A percentile compares a stretch with the other conserved stretches of the same genome.
Evolutionary conservation across 1,284 basidiomycete genomes (phyloP).

Genomic region (Naganishia sp.): DNA sequence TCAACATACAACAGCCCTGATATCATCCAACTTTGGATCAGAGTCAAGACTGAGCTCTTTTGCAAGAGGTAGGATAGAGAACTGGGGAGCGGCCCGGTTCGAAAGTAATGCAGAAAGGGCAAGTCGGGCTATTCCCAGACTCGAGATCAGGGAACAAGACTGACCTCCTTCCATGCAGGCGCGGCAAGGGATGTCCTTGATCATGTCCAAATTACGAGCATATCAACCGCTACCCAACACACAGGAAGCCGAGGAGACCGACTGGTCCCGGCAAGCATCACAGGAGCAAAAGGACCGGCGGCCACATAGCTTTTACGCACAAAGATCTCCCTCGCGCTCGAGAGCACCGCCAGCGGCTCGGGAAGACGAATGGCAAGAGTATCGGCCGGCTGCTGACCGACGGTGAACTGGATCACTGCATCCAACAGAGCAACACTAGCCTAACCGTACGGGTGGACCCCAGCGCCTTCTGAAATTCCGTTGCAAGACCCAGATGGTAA

Average conservation of each 20-base stretch:
- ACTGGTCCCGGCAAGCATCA: not conserved
- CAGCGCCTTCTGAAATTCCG: too few species aligned
- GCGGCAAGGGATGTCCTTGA: conserved; percentile 53
- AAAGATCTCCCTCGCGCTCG: not conserved
- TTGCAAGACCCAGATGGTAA: too few species aligned
- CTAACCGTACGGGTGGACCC: too few species aligned
- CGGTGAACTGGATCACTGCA: not conserved
- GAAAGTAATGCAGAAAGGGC: conserved; percentile 51
- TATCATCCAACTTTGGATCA: conserved; percentile 51
- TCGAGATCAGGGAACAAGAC: conserved; percentile 39
- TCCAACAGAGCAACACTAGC: not conserved
- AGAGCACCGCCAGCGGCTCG: not conserved
- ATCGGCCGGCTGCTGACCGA: conserved; percentile 9
- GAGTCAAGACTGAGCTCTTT: conserved; percentile 43
- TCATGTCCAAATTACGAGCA: conserved; percentile 42
- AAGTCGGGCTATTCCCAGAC: conserved; percentile 37
- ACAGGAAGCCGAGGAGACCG: conserved; percentile 24
- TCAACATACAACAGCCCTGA: conserved; percentile 51
- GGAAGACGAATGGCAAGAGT: conserved; percentile 17
- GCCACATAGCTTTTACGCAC: conserved; percentile 22
- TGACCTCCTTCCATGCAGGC: conserved; percentile 39
- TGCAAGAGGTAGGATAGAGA: conserved; percentile 50
- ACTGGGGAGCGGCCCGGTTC: conserved; percentile 51
- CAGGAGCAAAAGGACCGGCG: conserved; percentile 15
- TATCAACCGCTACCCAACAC: conserved; percentile 32